Evolutionary conservation across 768 basidiomycete genomes (phyloP), one percentile per base, ranked within the genome.

Genomic region (Scleroderma bovista): DNA sequence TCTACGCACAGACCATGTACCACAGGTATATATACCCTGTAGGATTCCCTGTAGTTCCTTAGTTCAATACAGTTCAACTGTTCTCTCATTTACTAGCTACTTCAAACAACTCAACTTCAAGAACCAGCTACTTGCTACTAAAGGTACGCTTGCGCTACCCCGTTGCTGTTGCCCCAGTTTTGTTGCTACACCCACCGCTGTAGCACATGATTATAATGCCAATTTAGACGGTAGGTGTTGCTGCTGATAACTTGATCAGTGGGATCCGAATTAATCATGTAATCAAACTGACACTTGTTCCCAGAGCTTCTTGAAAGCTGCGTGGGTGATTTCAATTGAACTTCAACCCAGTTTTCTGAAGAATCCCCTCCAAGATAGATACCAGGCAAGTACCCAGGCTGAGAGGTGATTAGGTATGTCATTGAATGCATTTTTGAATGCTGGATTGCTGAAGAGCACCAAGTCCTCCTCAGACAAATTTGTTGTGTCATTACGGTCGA

Each of bases 181-280:
- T n/a, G n/a, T n/a, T n/a, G n/a, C n/a, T n/a, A 2, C 3, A 5
- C 44, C 12, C 69, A 64, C 1, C 31, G 42, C 1, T 53, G 53
- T 2, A 56, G 61, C 2, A 44, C 53, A 44, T 63, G 31, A 19
- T 69, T 50, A 16, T 57, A 57, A 8, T 36, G 29, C 54, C 68
- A 72, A 2, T 37, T 40, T 3, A 8, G 19, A 13, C 10, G n/a
- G 38, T 19, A 40, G 19, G 38, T 40, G 16, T 24, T 10, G 16
- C 12, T 16, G 9, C 26, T 29, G 26, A 29, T 29, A 9, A 9
- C 9, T 5, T 29, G 9, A 24, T 20, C 11, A 23, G 12, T 10
- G 3, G 10, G 5, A 40, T 22, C 3, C 2, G 3, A 23, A 10
- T 13, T 36, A n/a, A 17, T 20, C 11, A 19, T 17, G 4, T 19